phyloP scores from a whole-genome alignment of 306 rosid genomes.

The Clitoria ternatea region DNA sequence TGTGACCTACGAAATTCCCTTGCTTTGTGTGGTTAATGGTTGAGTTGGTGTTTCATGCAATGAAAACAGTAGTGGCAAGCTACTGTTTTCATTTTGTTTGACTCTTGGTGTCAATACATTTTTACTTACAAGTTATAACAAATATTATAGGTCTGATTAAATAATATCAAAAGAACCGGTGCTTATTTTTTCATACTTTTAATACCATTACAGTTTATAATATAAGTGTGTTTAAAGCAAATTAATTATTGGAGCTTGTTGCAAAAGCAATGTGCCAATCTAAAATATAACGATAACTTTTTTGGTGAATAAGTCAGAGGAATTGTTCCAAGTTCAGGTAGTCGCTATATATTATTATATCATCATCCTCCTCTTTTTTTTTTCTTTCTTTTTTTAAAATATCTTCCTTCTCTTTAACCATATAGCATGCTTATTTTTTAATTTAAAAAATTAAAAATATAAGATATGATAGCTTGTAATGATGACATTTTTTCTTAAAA shows the following conservation, averaged over 20 bases:
- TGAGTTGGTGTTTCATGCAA: neutral
- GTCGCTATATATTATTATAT: neutral
- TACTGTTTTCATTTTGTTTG: neutral
- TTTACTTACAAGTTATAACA: neutral
- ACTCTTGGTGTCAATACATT: neutral
- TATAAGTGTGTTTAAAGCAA: conserved; percentile 7
- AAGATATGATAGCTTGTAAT: neutral
- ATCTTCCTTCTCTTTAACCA: neutral
- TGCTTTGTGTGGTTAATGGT: neutral
- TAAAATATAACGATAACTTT: neutral
- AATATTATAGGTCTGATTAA: conserved; percentile 7
- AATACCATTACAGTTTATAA: neutral
- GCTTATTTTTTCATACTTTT: neutral
- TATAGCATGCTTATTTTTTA: neutral
- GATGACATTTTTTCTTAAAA: conserved; percentile 13
- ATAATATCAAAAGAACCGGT: neutral
- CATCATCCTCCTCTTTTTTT: too few species aligned
- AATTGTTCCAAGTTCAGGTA: neutral
- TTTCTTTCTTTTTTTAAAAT: too few species aligned
- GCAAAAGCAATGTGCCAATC: conserved; percentile 6
- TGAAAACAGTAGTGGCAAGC: neutral
- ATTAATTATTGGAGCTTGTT: conserved; percentile 7
- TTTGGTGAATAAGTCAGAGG: conserved; percentile 2
- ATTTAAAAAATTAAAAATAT: neutral
- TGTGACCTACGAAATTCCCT: neutral